These are phyloP conservation scores for Sanguinoderma infundibulare DNA, from an alignment of 1,284 basidiomycete genomes.

Conservation along the genomic window DNA sequence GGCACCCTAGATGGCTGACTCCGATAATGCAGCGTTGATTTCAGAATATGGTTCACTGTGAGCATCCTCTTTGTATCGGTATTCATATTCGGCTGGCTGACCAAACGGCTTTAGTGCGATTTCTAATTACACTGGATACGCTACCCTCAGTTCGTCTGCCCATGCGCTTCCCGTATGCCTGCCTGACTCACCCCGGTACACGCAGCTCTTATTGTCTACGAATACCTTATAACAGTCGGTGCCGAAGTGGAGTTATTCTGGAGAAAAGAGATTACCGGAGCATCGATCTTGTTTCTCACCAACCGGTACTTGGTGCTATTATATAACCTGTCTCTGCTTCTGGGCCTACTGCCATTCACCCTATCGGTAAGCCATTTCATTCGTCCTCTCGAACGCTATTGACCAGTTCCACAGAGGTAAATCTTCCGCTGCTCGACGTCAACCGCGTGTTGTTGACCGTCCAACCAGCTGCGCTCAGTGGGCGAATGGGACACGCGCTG, in stretches of 20 bases:
- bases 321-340: background rate
- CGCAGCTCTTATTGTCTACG: constrained; percentile 3
- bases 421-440: background rate
- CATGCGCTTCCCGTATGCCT: background rate
- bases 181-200: background rate
- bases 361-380: background rate
- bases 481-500: constrained; percentile 1
- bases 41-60: background rate
- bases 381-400: background rate
- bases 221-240: constrained; percentile 9
- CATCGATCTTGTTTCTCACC: constrained; percentile 6
- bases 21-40: background rate
- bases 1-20: background rate
- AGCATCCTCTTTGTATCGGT: background rate
- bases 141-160: background rate
- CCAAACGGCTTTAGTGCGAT: background rate
- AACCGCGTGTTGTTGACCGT: no score
- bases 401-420: background rate
- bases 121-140: background rate
- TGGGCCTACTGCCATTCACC: background rate
- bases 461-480: constrained; percentile 8
- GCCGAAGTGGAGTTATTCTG: constrained; percentile 10
- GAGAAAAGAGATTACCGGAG: constrained; percentile 7
- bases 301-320: constrained; percentile 6
- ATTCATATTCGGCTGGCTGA: background rate